phyloP scores from a whole-genome alignment of 1,139 yeast species.

The Geotrichum histeridarum region DNA sequence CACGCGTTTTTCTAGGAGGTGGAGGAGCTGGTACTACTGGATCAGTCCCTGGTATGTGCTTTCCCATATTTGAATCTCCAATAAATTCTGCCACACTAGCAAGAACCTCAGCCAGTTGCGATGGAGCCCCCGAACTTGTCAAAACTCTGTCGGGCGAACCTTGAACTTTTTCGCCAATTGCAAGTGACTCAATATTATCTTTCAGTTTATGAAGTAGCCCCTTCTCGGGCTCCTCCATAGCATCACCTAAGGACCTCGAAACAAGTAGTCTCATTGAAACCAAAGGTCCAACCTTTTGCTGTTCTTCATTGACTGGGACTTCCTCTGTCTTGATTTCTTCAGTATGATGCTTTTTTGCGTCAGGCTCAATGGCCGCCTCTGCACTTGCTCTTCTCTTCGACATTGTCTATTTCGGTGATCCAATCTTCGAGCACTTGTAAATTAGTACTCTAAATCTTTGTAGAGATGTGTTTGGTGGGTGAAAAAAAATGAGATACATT shows the following conservation, averaged over 20 bases:
- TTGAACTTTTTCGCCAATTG: slow-evolving; percentile 12
- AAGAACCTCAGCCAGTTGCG: slow-evolving; percentile 5
- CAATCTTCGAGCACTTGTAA: not conserved
- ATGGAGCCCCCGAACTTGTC: slow-evolving; percentile 1
- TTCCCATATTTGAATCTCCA: slow-evolving; percentile 12
- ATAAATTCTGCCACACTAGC: slow-evolving; percentile 11
- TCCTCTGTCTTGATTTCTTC: not conserved
- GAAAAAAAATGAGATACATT: not conserved
- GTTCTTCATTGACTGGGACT: not conserved
- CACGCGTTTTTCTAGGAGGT: slow-evolving; percentile 10
- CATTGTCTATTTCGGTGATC: not conserved
- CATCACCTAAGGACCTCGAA: slow-evolving; percentile 12
- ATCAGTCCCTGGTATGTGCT: not conserved
- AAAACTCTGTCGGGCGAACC: slow-evolving; percentile 18
- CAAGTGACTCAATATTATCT: not conserved
- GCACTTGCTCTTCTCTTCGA: slow-evolving; percentile 12
- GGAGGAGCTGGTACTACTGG: not conserved
- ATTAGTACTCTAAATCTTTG: not conserved
- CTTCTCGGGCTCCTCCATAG: slow-evolving; percentile 13
- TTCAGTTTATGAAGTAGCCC: slow-evolving; percentile 4
- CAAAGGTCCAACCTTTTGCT: not conserved
- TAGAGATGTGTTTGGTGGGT: not conserved
- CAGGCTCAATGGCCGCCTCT: slow-evolving; percentile 10
- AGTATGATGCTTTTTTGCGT: slow-evolving; percentile 6
- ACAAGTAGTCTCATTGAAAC: slow-evolving; percentile 9